Conservation (phyloP, 202 grass and related monocot species). For the Carex sylvatica region DNA sequence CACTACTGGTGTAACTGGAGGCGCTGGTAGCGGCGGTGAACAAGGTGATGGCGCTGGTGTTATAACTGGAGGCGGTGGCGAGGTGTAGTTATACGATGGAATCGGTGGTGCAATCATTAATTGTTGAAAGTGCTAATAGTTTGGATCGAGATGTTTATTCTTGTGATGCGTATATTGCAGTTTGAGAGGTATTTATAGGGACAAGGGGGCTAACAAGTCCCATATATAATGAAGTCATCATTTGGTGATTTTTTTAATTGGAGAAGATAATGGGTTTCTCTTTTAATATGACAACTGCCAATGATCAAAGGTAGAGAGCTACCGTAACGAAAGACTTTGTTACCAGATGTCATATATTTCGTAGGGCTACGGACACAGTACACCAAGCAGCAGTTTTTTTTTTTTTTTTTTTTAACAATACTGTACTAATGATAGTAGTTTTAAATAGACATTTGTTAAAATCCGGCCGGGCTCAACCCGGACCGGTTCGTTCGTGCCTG, state of each 20-base stretch:
- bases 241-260: not conserved
- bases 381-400: not conserved
- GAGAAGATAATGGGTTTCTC: not conserved
- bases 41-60: too few species aligned
- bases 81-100: not conserved
- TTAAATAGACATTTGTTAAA: too few species aligned
- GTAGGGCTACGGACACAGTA: not conserved
- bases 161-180: not conserved
- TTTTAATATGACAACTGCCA: not conserved
- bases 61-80: not conserved
- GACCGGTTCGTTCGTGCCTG: too few species aligned
- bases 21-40: not conserved
- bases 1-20: not conserved
- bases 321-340: not conserved
- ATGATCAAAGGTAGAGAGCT: not conserved
- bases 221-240: constrained; percentile 7
- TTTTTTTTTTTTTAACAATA: too few species aligned
- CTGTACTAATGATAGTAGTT: not conserved
- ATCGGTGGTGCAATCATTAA: not conserved
- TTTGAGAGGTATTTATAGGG: constrained; percentile 5
- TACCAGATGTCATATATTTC: not conserved
- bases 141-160: not conserved
- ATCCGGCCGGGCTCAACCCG: too few species aligned
- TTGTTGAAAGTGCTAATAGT: not conserved
- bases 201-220: not conserved